Evolutionary conservation across 2,329 filamentous ascomycete genomes (phyloP), one percentile per base, ranked within the genome.

Genomic region (Xylariaceae sp.): DNA sequence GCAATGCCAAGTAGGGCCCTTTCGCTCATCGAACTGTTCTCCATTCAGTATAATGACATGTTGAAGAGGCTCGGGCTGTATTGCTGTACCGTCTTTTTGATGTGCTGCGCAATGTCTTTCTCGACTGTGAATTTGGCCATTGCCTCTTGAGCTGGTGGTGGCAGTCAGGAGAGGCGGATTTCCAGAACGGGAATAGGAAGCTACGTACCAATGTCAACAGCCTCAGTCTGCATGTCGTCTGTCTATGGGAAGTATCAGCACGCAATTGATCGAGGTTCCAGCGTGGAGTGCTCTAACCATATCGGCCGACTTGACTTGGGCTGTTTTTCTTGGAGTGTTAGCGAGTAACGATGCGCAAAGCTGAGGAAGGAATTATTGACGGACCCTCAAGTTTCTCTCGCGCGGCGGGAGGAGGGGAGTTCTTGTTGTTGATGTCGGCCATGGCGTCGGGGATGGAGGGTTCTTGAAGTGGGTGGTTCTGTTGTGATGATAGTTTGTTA

Each of bases 1-100:
- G 72, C 93, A 98, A 72, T 98, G 93, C 93, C 92, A 98, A 67
- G 93, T 98, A 53, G 92, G 91, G 27, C 93, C 93, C 75, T 96
- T 96, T 66, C 91, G 86, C 63, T 88, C 87, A 68, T 98, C 93
- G 63, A 98, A 97, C 92, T 97, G 61, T 42, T 45, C 10, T 29
- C 25, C 49, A 37, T 41, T 38, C 20, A 38, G 17, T 25, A 21
- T 10, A 10, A 6, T 16, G 5, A n/a, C 4, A 8, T 17, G 2
- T 6, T 8, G 17, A 2, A 37, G 37, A 19, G 22, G 14, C 20
- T 8, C 12, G 27, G 27, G 12, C 12, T 8, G 27, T 32, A 12
- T n/a, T n/a, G 34, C 49, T 62, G 19, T 55, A 65, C 62, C 12
- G 62, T 65, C 44, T 60, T 59, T 52, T 64, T 64, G 53, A 65